phyloP scores from a whole-genome alignment of 768 basidiomycete species.

The Stropharia rugosoannulata region DNA sequence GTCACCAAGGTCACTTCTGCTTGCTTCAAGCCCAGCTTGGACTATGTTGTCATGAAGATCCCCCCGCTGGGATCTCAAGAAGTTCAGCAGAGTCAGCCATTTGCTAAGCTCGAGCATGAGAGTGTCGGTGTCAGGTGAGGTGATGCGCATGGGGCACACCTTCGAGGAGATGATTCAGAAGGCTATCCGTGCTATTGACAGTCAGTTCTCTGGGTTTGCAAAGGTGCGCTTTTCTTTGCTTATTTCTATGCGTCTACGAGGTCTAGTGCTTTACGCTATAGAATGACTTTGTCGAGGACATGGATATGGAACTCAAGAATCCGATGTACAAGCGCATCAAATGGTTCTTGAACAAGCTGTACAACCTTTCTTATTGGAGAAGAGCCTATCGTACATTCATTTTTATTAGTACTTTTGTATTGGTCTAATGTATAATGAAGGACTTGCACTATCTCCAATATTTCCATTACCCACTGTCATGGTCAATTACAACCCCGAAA shows the following conservation, averaged over 20 bases:
- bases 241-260: neutral
- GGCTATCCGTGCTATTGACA: conserved; percentile 97
- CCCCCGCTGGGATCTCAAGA: conserved; percentile 99
- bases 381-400: too few species aligned
- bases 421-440: too few species aligned
- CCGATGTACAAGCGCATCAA: conserved; percentile 97
- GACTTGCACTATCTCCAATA: too few species aligned
- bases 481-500: too few species aligned
- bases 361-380: too few species aligned
- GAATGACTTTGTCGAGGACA: conserved; percentile 86
- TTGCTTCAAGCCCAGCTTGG: conserved; percentile 97
- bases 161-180: too few species aligned
- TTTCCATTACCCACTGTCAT: too few species aligned
- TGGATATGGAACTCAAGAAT: conserved; percentile 91
- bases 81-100: conserved; percentile 92
- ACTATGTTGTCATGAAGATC: conserved; percentile 98
- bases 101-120: conserved; percentile 94
- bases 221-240: conserved; percentile 45
- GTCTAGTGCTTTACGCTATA: conserved; percentile 25
- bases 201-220: conserved; percentile 90
- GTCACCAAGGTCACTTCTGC: conserved; percentile 96
- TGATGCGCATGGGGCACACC: too few species aligned
- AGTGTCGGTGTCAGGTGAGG: conserved; percentile 99
- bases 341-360: conserved; percentile 93
- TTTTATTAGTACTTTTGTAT: too few species aligned